These are phyloP conservation scores for Hypholoma fasciculare DNA, from an alignment of 768 basidiomycete species.

Conservation along the genomic window DNA sequence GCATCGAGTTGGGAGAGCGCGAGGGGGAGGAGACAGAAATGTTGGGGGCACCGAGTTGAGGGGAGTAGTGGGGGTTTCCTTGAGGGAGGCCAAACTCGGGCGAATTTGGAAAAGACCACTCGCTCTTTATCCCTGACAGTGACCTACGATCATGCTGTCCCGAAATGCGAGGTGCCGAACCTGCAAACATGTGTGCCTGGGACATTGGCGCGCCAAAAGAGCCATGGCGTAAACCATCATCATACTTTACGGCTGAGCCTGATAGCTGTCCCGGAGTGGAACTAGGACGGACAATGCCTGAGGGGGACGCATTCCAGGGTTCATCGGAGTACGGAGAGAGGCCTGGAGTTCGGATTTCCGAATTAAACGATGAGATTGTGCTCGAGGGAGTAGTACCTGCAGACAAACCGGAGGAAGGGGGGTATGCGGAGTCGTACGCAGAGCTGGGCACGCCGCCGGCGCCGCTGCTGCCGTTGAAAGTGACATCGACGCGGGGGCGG, in stretches of 20 bases:
- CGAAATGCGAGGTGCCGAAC: constrained; percentile 64
- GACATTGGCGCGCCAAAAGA: constrained; percentile 61
- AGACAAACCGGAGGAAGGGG: constrained; percentile 49
- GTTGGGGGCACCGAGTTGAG: constrained; percentile 45
- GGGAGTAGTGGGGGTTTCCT: constrained; percentile 39
- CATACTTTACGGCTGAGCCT: constrained; percentile 62
- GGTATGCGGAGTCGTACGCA: constrained; percentile 43
- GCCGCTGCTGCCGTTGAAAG: constrained; percentile 41
- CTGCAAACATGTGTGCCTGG: constrained; percentile 63
- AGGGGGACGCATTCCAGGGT: constrained; percentile 54
- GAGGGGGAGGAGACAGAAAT: constrained; percentile 46
- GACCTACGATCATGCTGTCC: constrained; percentile 68
- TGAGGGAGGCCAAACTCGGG: constrained; percentile 56
- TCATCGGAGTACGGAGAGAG: constrained; percentile 52
- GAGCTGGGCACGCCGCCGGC: constrained; percentile 8
- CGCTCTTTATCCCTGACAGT: constrained; percentile 58
- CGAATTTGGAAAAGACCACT: constrained; percentile 65
- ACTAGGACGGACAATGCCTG: constrained; percentile 65
- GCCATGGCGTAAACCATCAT: constrained; percentile 68
- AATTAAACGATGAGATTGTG: constrained; percentile 47
- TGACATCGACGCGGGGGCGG: constrained; percentile 48
- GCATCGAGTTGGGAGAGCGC: constrained; percentile 48
- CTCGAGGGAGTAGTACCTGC: constrained; percentile 52
- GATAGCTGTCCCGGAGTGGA: constrained; percentile 64
- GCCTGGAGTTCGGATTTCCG: constrained; percentile 44